phyloP scores from a whole-genome alignment of 257 asterid genomes.

The Gentiana straminea region DNA sequence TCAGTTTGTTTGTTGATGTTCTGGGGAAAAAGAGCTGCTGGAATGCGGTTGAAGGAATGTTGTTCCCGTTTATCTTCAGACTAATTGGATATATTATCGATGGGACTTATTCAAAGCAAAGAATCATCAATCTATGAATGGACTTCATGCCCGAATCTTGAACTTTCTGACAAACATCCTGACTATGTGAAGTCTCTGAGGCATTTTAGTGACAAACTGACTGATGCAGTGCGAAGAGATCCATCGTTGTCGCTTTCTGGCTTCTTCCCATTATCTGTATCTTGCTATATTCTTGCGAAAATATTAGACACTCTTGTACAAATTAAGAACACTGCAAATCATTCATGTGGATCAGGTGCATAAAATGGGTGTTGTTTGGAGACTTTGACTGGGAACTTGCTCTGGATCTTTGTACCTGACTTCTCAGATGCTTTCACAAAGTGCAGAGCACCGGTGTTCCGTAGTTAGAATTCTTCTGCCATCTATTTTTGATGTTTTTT shows the following conservation, averaged over 20 bases:
- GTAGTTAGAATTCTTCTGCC: slow-evolving; percentile 71
- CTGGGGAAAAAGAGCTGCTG: slow-evolving; percentile 58
- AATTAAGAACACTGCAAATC: slow-evolving; percentile 19
- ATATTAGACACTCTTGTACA: slow-evolving; percentile 46
- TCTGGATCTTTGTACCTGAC: slow-evolving; percentile 66
- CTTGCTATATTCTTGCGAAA: slow-evolving; percentile 55
- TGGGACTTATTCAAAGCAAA: slow-evolving; percentile 51
- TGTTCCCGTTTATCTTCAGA: slow-evolving; percentile 68
- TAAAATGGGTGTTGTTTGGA: slow-evolving; percentile 22
- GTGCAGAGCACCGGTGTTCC: slow-evolving; percentile 63
- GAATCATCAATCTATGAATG: slow-evolving; percentile 41
- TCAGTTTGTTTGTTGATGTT: slow-evolving; percentile 49
- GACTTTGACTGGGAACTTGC: slow-evolving; percentile 52
- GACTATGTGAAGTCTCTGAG: slow-evolving; percentile 16
- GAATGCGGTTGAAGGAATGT: slow-evolving; percentile 52
- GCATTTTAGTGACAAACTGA: slow-evolving; percentile 20
- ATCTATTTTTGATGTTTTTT: slow-evolving; percentile 49
- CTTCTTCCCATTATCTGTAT: slow-evolving; percentile 43
- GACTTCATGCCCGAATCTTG: slow-evolving; percentile 25
- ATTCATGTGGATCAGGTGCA: slow-evolving; percentile 12
- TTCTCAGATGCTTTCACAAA: slow-evolving; percentile 52
- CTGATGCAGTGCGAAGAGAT: slow-evolving; percentile 17
- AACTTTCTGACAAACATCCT: slow-evolving; percentile 20
- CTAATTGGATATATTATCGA: slow-evolving; percentile 45
- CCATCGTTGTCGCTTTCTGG: slow-evolving; percentile 21